Base-by-base conservation (phyloP, 371 early-diverging fungal genomes). In the Blakeslea trispora region DNA sequence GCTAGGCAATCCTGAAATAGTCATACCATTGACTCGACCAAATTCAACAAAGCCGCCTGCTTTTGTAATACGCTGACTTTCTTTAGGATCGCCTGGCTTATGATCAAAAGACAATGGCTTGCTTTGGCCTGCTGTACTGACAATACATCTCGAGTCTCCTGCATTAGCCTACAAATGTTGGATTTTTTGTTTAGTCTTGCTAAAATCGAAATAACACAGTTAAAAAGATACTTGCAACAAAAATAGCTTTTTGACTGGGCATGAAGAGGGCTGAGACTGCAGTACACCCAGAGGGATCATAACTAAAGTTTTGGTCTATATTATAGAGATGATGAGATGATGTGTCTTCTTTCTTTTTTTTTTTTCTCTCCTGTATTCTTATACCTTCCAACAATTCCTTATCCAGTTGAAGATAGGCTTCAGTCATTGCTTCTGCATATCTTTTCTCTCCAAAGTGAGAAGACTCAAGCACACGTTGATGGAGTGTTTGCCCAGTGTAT, bases 21-120 rank as follows among this genome's bases (percentile, higher is more conserved):
- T 8, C 57, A 46, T 75, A 82, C 98, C 98, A 73, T 98, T 98
- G 22, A 98, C 97, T 43, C 98, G 87, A 2, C 95, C 94, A 79
- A 87, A 95, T 68, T 96, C 96, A 40, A 98, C 96, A 82, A 92
- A 97, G 2, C 97, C 97, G 54, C 98, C 98, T 43, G 93, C 96
- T 15, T 82, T 82, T 50, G 69, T 71, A 68, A 98, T 98, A 45
- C 98, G 88, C 55, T 81, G 75, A 32, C 81, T 76, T 76, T 98
- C 98, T 44, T 72, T 86, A 74, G 59, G 52, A 66, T 92, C 89
- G 18, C 73, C 81, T 19, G 98, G 98, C 75, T 98, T 98, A 75
- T 98, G 98, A 69, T 98, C 98, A 57, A 75, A 77, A 13, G 95
- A 94, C 55, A 98, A 76, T 6, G 91, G 79, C 13, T 79, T 75